Conservation (phyloP, 345 rosid species). For the Citrus hindsii region DNA sequence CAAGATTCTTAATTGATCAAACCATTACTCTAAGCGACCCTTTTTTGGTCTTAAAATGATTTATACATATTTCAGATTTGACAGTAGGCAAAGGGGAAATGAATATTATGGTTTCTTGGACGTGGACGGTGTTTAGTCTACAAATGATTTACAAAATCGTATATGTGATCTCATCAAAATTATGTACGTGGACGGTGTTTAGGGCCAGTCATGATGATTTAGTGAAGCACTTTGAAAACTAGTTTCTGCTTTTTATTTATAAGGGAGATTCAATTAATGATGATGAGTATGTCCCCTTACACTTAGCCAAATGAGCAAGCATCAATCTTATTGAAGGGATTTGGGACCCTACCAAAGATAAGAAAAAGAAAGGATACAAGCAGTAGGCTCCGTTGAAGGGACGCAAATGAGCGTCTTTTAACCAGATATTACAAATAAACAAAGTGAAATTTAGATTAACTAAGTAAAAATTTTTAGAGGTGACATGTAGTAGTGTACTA, state of each 20-base stretch:
- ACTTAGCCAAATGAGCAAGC: too few species aligned
- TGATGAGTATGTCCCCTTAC: not conserved
- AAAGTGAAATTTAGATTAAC: too few species aligned
- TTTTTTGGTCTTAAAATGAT: too few species aligned
- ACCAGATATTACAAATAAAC: too few species aligned
- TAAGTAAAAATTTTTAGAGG: too few species aligned
- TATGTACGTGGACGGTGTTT: not conserved
- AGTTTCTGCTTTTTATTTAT: not conserved
- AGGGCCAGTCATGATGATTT: not conserved
- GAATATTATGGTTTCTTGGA: not conserved
- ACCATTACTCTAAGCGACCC: not conserved
- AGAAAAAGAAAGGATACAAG: not conserved
- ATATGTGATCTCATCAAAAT: not conserved
- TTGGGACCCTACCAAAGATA: too few species aligned
- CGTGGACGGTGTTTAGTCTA: not conserved
- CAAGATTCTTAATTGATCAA: constrained; percentile 8
- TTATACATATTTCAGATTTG: too few species aligned
- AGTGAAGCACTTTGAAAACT: not conserved
- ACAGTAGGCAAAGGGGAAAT: not conserved
- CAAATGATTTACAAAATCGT: not conserved
- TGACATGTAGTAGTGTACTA: too few species aligned
- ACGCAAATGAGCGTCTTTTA: too few species aligned
- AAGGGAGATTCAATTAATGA: not conserved
- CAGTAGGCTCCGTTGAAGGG: not conserved
- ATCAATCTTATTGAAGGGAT: too few species aligned